Evolutionary conservation across 768 basidiomycete species (phyloP), one percentile per base, ranked within the genome.

Genomic region (Podaxis rugospora): DNA sequence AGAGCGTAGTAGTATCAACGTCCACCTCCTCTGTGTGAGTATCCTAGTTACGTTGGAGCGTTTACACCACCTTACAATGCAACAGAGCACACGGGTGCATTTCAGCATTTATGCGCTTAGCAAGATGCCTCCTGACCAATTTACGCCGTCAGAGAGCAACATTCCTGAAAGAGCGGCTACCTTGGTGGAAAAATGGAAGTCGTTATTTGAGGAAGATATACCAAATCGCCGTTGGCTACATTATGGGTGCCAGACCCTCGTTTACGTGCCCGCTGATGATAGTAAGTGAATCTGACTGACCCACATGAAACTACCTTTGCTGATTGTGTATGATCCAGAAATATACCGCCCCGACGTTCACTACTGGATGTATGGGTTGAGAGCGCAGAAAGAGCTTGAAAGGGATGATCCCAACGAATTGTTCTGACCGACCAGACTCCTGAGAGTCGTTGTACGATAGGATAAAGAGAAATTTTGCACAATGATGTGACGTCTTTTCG

Each of bases 261-360:
- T 64, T n/a, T 67, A 67, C 42, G 57, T 69, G 18, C 44, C 68
- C 14, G 39, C 54, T 13, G 57, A 67, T 35, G 62, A 69, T 55
- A 57, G 66, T 69, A 50, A 42, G 59, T 14, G 23, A 2, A 40
- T 6, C 32, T 37, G 23, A 47, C 47, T 42, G 16, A 1, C 16
- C 23, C 14, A 7, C 11, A 28, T 14, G 23, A 16, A 16, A 23
- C 10, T 3, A 55, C 1, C 7, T 10, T 32, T 32, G 32, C 42
- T 50, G 11, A 25, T 28, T 53, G 32, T 40, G 5, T 21, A n/a
- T 18, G 37, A n/a, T 25, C 47, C 25, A 40, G 51, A 49, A 10
- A 35, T 39, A 13, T 57, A 51, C 32, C 42, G 50, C 2, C 37
- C 51, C 35, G 23, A 46, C 23, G 16, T 51, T 36, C 37, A 52